Evolutionary conservation across 441 rosid species (phyloP), one percentile per base, ranked within the genome.

Genomic region (Biscutella auriculata): DNA sequence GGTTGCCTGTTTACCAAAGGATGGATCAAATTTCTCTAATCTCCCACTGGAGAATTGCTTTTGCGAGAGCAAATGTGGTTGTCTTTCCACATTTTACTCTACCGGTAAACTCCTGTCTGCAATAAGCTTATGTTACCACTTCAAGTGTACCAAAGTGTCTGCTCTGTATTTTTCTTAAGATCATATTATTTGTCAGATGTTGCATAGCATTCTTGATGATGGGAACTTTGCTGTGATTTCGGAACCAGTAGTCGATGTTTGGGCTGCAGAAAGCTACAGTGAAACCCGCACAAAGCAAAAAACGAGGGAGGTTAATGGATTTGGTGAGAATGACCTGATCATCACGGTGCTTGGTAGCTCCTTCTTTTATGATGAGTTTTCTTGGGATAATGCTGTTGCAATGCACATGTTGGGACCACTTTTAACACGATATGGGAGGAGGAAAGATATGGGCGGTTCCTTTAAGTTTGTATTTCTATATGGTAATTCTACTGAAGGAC

Each of bases 181-280:
- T 74, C 63, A 25, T 68, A 15, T 47, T 65, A 40, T 48, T 76
- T 64, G 57, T 62, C 95, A 94, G 99, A 87, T 94, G 96, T 60
- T 94, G 69, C 83, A 90, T 76, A 84, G 92, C 65, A 68, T 75
- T 76, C 94, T 94, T 62, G 99, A 94, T 77, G 73, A 82, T 78
- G 96, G 99, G 73, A 90, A 94, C 84, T 94, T 94, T 75, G 75
- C 80, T 80, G 99, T 90, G 59, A 76, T 90, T 79, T 92, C 94
- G 71, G 99, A 96, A 71, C 80, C 95, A 33, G 92, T 91, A 33
- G 67, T 79, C 14, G 96, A 94, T 72, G 92, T 87, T 44, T 94
- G 97, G 96, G 84, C 88, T 64, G 92, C 94, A 63, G 95, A 87
- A 76, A 79, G 73, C 68, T 94, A 79, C 65, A 59, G 70, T 48